Conservation (phyloP, 805 yeast species). For the Saccharomycopsis microspora region DNA sequence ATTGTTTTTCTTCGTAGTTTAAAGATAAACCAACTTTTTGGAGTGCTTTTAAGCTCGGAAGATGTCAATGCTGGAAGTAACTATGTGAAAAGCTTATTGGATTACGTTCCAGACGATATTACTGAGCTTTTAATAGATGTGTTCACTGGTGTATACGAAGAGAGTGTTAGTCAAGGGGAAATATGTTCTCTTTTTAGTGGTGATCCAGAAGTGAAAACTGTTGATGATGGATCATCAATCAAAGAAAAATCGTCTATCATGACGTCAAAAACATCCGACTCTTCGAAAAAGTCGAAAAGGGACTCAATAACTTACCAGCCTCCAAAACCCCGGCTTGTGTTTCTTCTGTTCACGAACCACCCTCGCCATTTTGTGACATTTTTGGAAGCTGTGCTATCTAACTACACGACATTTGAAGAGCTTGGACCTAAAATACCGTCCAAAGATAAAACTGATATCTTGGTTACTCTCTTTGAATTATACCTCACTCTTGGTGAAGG, state of each 20-base stretch:
- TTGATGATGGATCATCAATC: conserved; percentile 37
- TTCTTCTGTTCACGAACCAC: conserved; percentile 75
- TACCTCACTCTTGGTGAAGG: conserved; percentile 50
- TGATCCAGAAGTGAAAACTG: conserved; percentile 15
- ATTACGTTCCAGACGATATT: conserved; percentile 64
- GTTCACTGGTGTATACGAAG: conserved; percentile 74
- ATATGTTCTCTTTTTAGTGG: conserved; percentile 5
- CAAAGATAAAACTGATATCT: conserved; percentile 60
- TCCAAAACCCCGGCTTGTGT: conserved; percentile 80
- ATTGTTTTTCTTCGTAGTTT: conserved; percentile 13
- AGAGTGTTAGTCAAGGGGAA: conserved; percentile 22
- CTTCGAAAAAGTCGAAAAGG: conserved; percentile 1
- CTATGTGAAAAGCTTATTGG: conserved; percentile 53
- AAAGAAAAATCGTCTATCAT: conserved; percentile 19
- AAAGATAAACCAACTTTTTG: conserved; percentile 14
- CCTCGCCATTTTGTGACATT: conserved; percentile 86
- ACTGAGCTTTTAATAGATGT: conserved; percentile 75
- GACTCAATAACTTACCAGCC: conserved; percentile 57
- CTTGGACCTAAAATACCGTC: conserved; percentile 23
- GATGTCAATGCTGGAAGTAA: conserved; percentile 23
- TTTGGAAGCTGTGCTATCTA: conserved; percentile 79
- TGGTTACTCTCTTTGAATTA: conserved; percentile 73
- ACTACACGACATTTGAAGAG: conserved; percentile 70
- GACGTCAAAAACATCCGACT: conserved; percentile 5
- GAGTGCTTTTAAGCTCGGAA: conserved; percentile 2